phyloP scores from a whole-genome alignment of 257 asterid genomes.

The Plectranthus barbatus region DNA sequence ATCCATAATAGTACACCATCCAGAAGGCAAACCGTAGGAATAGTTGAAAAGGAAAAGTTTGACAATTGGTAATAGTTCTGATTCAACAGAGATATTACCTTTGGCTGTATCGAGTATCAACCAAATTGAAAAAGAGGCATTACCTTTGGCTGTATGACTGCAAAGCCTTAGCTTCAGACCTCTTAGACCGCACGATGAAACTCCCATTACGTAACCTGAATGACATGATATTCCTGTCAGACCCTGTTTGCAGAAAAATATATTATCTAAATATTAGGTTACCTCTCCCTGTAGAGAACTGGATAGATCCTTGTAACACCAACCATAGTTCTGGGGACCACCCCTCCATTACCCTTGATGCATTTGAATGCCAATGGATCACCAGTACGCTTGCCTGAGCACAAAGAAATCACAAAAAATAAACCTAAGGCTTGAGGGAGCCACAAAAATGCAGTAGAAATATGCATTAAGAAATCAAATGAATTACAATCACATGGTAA shows the following conservation, averaged over 20 bases:
- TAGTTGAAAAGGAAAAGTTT: not conserved
- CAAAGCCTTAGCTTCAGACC: constrained; percentile 56
- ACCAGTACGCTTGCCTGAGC: constrained; percentile 57
- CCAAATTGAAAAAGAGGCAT: constrained; percentile 8
- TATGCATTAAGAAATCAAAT: not conserved
- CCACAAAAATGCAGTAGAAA: constrained; percentile 9
- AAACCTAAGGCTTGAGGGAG: constrained; percentile 19
- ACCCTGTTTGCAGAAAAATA: constrained; percentile 3
- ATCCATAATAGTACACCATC: not conserved
- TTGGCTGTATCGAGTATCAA: not conserved
- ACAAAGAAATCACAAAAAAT: constrained; percentile 1
- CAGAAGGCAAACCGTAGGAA: not conserved
- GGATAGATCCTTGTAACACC: constrained; percentile 83
- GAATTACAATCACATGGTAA: constrained; percentile 9
- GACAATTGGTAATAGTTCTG: not conserved
- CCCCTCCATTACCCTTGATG: constrained; percentile 82
- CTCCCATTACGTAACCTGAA: constrained; percentile 65
- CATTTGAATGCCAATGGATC: constrained; percentile 77
- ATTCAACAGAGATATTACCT: not conserved
- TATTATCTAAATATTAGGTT: constrained; percentile 15
- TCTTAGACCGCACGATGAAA: constrained; percentile 65
- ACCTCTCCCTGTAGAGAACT: constrained; percentile 88
- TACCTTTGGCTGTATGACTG: constrained; percentile 64
- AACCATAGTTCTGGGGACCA: constrained; percentile 72
- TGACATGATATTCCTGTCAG: constrained; percentile 15